Evolutionary conservation across 1,139 yeast species (phyloP).

Genomic region (Candida pseudoviswanathii): DNA sequence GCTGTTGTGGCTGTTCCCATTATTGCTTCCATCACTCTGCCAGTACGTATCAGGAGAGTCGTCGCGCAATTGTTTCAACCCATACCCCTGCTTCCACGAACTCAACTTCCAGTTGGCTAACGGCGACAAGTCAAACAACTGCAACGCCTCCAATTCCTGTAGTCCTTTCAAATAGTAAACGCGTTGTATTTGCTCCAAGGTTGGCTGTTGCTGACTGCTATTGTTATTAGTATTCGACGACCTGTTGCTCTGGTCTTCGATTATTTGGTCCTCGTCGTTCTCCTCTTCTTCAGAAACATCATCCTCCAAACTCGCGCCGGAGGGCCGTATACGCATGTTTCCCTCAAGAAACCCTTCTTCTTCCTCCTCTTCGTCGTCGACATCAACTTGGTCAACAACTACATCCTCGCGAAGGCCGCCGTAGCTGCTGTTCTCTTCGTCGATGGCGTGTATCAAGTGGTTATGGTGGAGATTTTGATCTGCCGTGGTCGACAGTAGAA

Average conservation of each 20-base stretch:
- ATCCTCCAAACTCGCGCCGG: constrained; percentile 6
- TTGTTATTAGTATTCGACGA: constrained; percentile 5
- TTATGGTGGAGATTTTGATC: constrained; percentile 11
- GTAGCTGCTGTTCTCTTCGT: constrained; percentile 19
- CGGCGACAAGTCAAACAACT: constrained; percentile 72
- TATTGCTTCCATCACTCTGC: constrained; percentile 87
- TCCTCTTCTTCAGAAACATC: constrained; percentile 7
- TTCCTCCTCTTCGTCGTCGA: constrained; percentile 5
- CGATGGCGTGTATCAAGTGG: constrained; percentile 14
- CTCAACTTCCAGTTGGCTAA: constrained; percentile 88
- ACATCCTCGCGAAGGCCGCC: neutral
- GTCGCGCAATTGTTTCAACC: constrained; percentile 68
- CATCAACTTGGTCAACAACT: constrained; percentile 1
- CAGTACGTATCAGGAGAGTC: constrained; percentile 78
- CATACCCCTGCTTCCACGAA: constrained; percentile 72
- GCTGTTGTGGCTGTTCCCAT: constrained; percentile 16
- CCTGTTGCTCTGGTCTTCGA: constrained; percentile 6
- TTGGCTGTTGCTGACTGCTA: constrained; percentile 25
- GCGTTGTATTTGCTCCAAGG: constrained; percentile 41
- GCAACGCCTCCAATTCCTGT: constrained; percentile 57
- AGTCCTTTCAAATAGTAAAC: constrained; percentile 52
- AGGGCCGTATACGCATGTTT: constrained; percentile 2
- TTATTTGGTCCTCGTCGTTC: constrained; percentile 3
- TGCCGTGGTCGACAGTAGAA: constrained; percentile 23
- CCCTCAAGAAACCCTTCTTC: constrained; percentile 2